Conservation (phyloP, 1,284 basidiomycete species). For the Cryptococcus floricola region DNA sequence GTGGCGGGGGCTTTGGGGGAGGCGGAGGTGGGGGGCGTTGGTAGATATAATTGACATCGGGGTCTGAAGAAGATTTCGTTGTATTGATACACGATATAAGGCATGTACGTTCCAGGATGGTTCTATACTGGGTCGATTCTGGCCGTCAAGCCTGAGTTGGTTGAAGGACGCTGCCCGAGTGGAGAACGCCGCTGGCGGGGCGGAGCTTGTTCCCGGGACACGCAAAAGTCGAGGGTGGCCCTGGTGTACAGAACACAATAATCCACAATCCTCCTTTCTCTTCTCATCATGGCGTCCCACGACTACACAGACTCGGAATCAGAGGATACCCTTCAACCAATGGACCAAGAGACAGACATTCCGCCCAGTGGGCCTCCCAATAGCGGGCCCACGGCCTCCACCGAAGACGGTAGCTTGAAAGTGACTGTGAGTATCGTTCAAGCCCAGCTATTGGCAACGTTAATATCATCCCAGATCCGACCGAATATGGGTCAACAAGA, state of each 20-base stretch:
- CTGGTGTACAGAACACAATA: neutral
- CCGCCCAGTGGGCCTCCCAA: neutral
- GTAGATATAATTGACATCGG: neutral
- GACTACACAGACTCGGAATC: slow-evolving; percentile 34
- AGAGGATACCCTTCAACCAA: slow-evolving; percentile 13
- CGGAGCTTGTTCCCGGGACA: neutral
- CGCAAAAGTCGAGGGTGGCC: too few relatives aligned
- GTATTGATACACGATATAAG: neutral
- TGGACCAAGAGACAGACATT: too few relatives aligned
- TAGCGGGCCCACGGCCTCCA: neutral
- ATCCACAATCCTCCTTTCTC: neutral
- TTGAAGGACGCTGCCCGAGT: too few relatives aligned
- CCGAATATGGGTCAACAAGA: neutral
- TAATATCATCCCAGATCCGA: neutral
- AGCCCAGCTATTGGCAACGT: too few relatives aligned
- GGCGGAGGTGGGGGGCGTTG: slow-evolving; percentile 3
- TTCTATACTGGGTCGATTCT: neutral
- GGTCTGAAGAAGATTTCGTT: neutral
- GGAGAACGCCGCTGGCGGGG: neutral
- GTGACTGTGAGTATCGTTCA: slow-evolving; percentile 17
- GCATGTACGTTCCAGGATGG: neutral
- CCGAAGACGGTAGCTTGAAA: slow-evolving; percentile 10
- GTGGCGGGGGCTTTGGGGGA: slow-evolving; percentile 7
- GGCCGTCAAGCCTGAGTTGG: too few relatives aligned
- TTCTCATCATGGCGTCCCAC: slow-evolving; percentile 13